Percentiles rank a stretch among this genome's conserved stretches.
These are phyloP conservation scores for Rhododendron mucronatum DNA, from an alignment of 148 eudicot genomes.

Conservation along the genomic window DNA sequence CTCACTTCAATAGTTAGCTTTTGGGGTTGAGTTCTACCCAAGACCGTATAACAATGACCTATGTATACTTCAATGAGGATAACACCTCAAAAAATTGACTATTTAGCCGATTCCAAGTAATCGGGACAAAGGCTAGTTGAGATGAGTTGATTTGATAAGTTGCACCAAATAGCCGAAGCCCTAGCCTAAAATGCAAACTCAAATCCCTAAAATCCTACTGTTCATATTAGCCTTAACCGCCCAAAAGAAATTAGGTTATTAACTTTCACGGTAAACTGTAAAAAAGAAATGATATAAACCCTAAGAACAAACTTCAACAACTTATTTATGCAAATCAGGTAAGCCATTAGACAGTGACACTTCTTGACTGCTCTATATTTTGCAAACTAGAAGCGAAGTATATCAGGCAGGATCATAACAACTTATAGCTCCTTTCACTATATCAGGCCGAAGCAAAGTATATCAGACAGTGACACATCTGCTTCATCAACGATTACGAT, in stretches of 20 bases:
- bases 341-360: neutral
- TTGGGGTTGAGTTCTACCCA: no score
- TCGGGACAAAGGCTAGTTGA: neutral
- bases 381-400: neutral
- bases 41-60: no score
- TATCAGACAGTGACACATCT: neutral
- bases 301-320: neutral
- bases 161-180: neutral
- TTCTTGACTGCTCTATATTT: neutral
- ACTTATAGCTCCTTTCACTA: neutral
- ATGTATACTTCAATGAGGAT: neutral
- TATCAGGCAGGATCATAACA: neutral
- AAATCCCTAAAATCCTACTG: neutral
- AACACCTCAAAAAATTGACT: neutral
- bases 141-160: neutral
- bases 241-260: neutral
- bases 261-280: neutral
- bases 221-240: neutral
- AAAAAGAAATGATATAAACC: neutral
- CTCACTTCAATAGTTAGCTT: no score
- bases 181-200: neutral
- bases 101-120: neutral
- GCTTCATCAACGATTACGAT: neutral
- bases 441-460: no score
- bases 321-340: neutral